These are phyloP conservation scores for Ochromonadaceae sp. DNA, from an alignment of 352 stramenopile species.

Conservation along the genomic window DNA sequence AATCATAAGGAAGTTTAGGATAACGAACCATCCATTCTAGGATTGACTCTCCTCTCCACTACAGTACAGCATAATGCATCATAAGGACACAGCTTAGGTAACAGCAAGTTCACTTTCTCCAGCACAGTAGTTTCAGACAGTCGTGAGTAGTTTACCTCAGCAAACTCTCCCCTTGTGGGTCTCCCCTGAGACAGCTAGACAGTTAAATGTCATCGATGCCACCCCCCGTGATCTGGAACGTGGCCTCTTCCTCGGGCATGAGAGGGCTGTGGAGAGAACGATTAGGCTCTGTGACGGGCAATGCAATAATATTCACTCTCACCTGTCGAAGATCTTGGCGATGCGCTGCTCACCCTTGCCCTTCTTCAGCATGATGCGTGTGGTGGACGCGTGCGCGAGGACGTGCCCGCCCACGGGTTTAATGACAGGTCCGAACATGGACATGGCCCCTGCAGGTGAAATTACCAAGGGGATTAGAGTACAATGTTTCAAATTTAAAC, in stretches of 20 bases:
- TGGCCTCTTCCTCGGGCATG: constrained; percentile 61
- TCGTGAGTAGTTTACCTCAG: too few species aligned
- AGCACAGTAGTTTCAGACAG: too few species aligned
- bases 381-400: constrained; percentile 32
- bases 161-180: too few species aligned
- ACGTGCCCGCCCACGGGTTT: constrained; percentile 55
- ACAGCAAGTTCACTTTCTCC: too few species aligned
- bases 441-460: neutral
- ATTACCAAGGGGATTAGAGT: neutral
- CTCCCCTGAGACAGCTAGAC: too few species aligned
- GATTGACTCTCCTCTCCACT: too few species aligned
- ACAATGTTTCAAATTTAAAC: too few species aligned
- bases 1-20: too few species aligned
- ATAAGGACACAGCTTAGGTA: too few species aligned
- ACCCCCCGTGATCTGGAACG: constrained; percentile 47
- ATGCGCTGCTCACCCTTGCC: constrained; percentile 68
- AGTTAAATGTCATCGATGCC: constrained; percentile 40
- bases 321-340: constrained; percentile 36
- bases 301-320: constrained; percentile 16
- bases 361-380: constrained; percentile 49
- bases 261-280: constrained; percentile 46
- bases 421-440: constrained; percentile 37
- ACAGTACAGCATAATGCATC: too few species aligned
- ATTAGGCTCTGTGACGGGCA: constrained; percentile 44
- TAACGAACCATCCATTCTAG: too few species aligned